Evolutionary conservation across 148 eudicot species (phyloP).

Genomic region (Rhododendron kiyosumense): DNA sequence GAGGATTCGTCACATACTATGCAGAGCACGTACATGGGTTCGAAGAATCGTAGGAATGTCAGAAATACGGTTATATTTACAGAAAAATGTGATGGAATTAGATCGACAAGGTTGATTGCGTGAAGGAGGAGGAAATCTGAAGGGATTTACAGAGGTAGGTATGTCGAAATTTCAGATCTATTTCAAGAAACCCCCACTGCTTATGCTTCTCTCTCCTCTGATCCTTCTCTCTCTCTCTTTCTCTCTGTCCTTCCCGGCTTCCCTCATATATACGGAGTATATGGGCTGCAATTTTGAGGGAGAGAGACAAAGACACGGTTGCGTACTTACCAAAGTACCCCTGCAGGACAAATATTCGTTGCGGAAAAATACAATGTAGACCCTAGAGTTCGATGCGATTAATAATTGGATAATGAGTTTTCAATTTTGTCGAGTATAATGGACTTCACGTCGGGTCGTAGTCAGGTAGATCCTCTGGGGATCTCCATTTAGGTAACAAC

Average conservation of each 20-base stretch:
- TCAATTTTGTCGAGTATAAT: neutral
- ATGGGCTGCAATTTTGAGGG: neutral
- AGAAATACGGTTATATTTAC: neutral
- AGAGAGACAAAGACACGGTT: neutral
- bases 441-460: neutral
- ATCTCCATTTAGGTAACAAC: too few relatives aligned
- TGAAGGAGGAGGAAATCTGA: neutral
- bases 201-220: neutral
- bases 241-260: neutral
- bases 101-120: neutral
- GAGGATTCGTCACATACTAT: neutral
- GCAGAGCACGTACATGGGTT: neutral
- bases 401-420: too few relatives aligned
- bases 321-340: neutral
- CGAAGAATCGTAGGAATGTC: neutral
- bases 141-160: neutral
- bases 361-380: neutral
- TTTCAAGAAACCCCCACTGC: too few relatives aligned
- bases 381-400: too few relatives aligned
- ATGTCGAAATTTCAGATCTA: constrained; percentile 7
- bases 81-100: neutral
- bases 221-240: neutral
- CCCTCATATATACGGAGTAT: too few relatives aligned
- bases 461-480: too few relatives aligned
- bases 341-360: neutral